Conservation (phyloP, 495 filamentous ascomycete species). For the Aspergillus bertholletiae region DNA sequence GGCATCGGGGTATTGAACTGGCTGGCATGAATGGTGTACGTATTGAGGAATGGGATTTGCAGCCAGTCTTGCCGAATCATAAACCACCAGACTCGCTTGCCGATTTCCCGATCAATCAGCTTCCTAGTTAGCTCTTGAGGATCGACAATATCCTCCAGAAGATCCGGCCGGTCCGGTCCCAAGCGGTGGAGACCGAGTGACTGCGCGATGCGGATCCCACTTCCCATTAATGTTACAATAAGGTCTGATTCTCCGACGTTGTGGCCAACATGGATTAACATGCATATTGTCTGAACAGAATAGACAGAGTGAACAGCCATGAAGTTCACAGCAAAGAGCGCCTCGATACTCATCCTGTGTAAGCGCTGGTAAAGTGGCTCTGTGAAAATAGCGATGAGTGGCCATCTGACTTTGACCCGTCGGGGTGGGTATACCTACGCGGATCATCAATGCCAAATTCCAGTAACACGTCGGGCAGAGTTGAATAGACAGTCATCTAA, state of each 20-base stretch:
- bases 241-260: conserved; percentile 11
- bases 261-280: conserved; percentile 12
- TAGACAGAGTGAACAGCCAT: conserved; percentile 11
- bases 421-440: not conserved
- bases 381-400: not conserved
- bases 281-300: conserved; percentile 12
- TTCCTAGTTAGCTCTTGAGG: too few species aligned
- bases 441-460: not conserved
- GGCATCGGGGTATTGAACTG: conserved; percentile 16
- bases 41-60: conserved; percentile 15
- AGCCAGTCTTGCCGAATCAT: conserved; percentile 17
- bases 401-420: too few species aligned
- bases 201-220: too few species aligned
- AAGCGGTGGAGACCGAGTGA: too few species aligned
- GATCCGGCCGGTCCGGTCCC: too few species aligned
- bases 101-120: too few species aligned
- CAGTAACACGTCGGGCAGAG: not conserved
- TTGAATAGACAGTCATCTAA: not conserved
- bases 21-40: conserved; percentile 10
- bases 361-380: not conserved
- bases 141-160: too few species aligned
- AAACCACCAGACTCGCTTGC: too few species aligned
- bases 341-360: conserved; percentile 7
- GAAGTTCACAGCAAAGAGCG: conserved; percentile 6
- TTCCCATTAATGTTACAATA: conserved; percentile 8